Percentiles rank a stretch among this genome's conserved stretches.
Conservation (phyloP, 257 asterid genomes). For the Orobanche coerulescens region DNA sequence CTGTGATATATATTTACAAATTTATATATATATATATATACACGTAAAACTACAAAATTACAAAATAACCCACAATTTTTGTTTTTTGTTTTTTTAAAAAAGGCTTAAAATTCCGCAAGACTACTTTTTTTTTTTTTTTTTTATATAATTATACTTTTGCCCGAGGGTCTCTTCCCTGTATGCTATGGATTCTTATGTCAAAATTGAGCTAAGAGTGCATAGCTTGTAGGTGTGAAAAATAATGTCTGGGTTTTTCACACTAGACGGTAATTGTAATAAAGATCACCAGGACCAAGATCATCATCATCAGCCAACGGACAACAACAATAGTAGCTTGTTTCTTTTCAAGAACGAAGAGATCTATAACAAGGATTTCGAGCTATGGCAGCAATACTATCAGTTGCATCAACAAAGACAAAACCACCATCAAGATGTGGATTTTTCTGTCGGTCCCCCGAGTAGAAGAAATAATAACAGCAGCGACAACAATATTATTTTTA, state of each 20-base stretch:
- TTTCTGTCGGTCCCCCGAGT: constrained; percentile 31
- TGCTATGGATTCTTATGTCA: constrained; percentile 40
- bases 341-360: constrained; percentile 63
- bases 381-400: constrained; percentile 71
- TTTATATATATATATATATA: not conserved
- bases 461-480: not conserved
- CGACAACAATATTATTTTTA: too few relatives aligned
- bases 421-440: constrained; percentile 30
- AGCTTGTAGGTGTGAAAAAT: constrained; percentile 40
- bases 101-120: constrained; percentile 7
- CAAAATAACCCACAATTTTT: constrained; percentile 14
- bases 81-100: too few relatives aligned
- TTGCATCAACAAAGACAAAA: constrained; percentile 33
- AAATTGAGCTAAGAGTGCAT: constrained; percentile 28
- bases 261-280: constrained; percentile 28
- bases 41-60: constrained; percentile 17
- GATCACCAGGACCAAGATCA: constrained; percentile 17
- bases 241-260: constrained; percentile 64
- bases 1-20: not conserved
- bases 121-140: too few relatives aligned
- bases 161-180: constrained; percentile 13
- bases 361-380: constrained; percentile 82
- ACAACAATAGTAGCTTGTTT: constrained; percentile 34
- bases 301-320: constrained; percentile 20
- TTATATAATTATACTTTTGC: not conserved